Percentiles rank a stretch among this genome's conserved stretches.
These are phyloP conservation scores for Musa acuminata DNA, from an alignment of 176 grass and related monocot species.

Conservation along the genomic window DNA sequence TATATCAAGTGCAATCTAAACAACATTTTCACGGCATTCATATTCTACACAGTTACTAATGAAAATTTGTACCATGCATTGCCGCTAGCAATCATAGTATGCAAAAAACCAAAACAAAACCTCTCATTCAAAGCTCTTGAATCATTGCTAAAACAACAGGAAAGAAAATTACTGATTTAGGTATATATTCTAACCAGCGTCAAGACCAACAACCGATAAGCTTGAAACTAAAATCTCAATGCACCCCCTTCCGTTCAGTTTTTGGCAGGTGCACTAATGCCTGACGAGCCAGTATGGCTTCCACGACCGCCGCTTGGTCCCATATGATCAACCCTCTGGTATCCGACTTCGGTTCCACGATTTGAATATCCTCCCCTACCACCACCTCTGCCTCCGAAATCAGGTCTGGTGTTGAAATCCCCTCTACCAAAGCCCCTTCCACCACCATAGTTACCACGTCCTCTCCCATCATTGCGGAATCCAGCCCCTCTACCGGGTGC, in stretches of 20 bases:
- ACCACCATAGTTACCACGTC: constrained; percentile 4
- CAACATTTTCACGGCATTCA: no score
- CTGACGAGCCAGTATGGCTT: constrained; percentile 20
- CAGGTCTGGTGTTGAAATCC: constrained; percentile 42
- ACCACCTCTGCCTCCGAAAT: constrained; percentile 55
- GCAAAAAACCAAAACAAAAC: neutral
- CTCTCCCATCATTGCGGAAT: constrained; percentile 14
- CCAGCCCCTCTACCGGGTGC: constrained; percentile 2
- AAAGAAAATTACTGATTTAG: neutral
- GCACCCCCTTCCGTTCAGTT: constrained; percentile 13
- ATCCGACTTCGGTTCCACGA: constrained; percentile 43
- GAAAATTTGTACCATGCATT: no score
- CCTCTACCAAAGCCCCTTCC: constrained; percentile 33
- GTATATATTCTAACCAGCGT: neutral
- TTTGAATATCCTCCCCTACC: constrained; percentile 37
- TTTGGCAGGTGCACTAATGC: constrained; percentile 13
- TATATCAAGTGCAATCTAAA: no score
- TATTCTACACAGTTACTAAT: no score
- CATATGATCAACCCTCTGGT: constrained; percentile 61
- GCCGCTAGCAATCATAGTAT: neutral
- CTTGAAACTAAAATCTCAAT: neutral
- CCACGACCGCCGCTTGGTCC: constrained; percentile 41
- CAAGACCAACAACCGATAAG: neutral
- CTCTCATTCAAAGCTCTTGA: neutral
- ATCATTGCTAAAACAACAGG: neutral